These are phyloP conservation scores for Ceratocystis diversiconidia DNA, from an alignment of 2,329 filamentous ascomycete species.

Conservation along the genomic window DNA sequence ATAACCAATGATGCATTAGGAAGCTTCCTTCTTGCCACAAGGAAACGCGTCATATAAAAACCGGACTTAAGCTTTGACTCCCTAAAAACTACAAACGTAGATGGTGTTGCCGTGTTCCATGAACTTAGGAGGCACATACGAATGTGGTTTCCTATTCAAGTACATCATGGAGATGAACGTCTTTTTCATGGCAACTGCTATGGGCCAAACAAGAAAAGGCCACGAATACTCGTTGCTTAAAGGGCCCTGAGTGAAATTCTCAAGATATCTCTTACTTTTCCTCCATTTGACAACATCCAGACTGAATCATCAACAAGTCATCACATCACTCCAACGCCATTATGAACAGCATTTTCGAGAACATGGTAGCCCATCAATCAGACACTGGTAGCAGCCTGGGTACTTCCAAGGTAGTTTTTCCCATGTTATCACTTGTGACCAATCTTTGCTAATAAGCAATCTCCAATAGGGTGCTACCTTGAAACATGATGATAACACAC, in stretches of 20 bases:
- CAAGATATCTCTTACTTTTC: background rate
- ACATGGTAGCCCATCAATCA: slow-evolving; percentile 6
- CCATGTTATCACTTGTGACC: too few species aligned
- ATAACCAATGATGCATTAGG: background rate
- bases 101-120: background rate
- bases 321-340: background rate
- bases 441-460: background rate
- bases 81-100: background rate
- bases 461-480: background rate
- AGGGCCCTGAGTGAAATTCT: background rate
- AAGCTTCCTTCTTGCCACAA: background rate
- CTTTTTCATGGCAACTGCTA: background rate
- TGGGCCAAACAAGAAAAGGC: background rate
- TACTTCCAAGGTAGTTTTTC: background rate
- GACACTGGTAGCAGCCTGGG: background rate
- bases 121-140: background rate
- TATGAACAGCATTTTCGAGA: slow-evolving; percentile 7
- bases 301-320: background rate
- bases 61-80: background rate
- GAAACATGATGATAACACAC: background rate
- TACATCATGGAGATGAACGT: background rate
- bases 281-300: background rate
- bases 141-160: background rate
- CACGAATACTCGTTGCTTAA: background rate
- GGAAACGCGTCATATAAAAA: background rate